phyloP scores from a whole-genome alignment of 2,329 filamentous ascomycete genomes.

The Fusarium proliferatum region DNA sequence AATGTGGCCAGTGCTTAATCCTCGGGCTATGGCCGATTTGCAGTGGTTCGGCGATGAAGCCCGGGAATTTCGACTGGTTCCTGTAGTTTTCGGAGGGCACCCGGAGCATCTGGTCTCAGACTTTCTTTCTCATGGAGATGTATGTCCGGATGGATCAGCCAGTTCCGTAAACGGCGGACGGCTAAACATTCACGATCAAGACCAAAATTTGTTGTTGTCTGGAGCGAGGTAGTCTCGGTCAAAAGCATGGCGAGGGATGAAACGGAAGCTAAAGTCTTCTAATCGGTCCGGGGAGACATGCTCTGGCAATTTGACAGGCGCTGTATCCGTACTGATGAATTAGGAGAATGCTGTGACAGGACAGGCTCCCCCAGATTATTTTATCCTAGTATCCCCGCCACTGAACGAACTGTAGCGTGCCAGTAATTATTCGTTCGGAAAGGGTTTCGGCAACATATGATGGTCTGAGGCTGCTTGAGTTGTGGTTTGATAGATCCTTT shows the following conservation, averaged over 20 bases:
- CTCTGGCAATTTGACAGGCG: conserved; percentile 14
- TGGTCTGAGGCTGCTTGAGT: conserved; percentile 15
- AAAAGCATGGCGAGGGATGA: conserved; percentile 23
- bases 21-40: conserved; percentile 11
- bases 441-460: conserved; percentile 28
- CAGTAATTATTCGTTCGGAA: conserved; percentile 15
- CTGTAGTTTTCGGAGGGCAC: conserved; percentile 14
- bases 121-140: conserved; percentile 21
- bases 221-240: conserved; percentile 8
- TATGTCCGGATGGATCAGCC: conserved; percentile 25
- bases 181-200: conserved; percentile 1
- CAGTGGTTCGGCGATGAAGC: conserved; percentile 15
- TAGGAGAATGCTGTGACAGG: background rate
- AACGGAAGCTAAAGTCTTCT: conserved; percentile 21
- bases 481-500: conserved; percentile 33
- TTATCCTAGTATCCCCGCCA: conserved; percentile 22
- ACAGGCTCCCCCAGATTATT: conserved; percentile 34
- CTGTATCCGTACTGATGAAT: conserved; percentile 9
- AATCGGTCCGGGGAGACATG: conserved; percentile 34
- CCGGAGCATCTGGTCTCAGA: conserved; percentile 19
- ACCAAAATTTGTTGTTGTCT: background rate
- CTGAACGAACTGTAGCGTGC: conserved; percentile 9
- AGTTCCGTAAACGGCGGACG: conserved; percentile 18
- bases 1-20: conserved; percentile 7
- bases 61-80: conserved; percentile 4